phyloP scores from a whole-genome alignment of 2,329 filamentous ascomycete species.

The Ophiostoma quercus region DNA sequence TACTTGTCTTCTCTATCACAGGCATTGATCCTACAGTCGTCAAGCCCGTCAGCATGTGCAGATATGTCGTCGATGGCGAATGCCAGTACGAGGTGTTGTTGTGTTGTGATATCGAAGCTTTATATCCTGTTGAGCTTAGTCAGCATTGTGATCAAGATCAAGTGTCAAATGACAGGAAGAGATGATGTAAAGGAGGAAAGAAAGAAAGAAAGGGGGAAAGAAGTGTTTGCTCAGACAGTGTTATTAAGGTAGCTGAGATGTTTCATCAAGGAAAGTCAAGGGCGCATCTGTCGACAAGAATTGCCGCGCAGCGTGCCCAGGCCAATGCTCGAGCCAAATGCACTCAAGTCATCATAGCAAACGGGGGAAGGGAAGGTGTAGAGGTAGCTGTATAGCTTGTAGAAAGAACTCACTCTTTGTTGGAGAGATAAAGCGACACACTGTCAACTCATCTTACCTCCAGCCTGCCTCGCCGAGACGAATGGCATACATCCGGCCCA shows the following conservation, averaged over 20 bases:
- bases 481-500: conserved; percentile 97
- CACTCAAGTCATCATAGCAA: conserved; percentile 97
- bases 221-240: conserved; percentile 68
- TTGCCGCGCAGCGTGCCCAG: conserved; percentile 57
- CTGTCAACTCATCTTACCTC: conserved; percentile 61
- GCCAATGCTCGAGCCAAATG: conserved; percentile 99
- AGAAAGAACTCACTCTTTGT: conserved; percentile 18
- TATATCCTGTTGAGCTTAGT: neutral
- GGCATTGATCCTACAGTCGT: conserved; percentile 70
- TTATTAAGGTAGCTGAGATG: conserved; percentile 92
- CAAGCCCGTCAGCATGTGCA: neutral
- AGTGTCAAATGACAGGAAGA: neutral
- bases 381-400: neutral
- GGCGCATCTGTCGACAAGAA: conserved; percentile 63
- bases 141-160: neutral
- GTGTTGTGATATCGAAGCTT: neutral
- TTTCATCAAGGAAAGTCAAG: conserved; percentile 93
- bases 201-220: conserved; percentile 5
- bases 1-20: conserved; percentile 91
- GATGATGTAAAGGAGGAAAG: neutral
- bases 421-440: neutral
- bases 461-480: conserved; percentile 85
- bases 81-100: neutral
- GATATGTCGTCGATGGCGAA: neutral
- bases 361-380: neutral